A percentile compares a stretch with the other conserved stretches of the same genome.
phyloP scores from a whole-genome alignment of 2,329 filamentous ascomycete genomes.

The Rosellinia necatrix region DNA sequence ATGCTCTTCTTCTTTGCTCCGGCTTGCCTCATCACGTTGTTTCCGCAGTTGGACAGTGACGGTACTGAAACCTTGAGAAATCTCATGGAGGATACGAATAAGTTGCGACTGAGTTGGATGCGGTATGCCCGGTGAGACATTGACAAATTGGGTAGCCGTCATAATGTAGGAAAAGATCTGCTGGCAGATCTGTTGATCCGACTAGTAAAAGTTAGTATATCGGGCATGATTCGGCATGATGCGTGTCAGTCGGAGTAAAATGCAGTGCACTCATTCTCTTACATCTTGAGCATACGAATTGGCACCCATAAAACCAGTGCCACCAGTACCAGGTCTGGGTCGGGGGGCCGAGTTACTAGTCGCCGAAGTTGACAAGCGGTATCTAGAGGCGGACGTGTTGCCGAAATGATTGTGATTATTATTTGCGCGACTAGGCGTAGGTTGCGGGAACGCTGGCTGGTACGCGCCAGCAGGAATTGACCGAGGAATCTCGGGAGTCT shows the following conservation, averaged over 20 bases:
- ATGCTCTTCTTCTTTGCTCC: constrained; percentile 14
- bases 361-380: constrained; percentile 10
- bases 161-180: constrained; percentile 25
- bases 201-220: constrained; percentile 1
- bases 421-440: constrained; percentile 18
- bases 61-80: constrained; percentile 28
- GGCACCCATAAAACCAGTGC: constrained; percentile 2
- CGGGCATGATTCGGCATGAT: not conserved
- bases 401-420: constrained; percentile 8
- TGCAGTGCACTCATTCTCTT: not conserved
- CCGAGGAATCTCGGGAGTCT: constrained; percentile 23
- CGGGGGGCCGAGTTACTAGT: constrained; percentile 8
- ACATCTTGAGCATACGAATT: constrained; percentile 7
- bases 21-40: constrained; percentile 27
- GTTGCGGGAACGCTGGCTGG: constrained; percentile 5
- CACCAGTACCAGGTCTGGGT: constrained; percentile 2
- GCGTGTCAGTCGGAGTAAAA: not conserved
- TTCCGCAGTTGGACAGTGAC: constrained; percentile 18
- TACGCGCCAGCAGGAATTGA: constrained; percentile 25
- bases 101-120: constrained; percentile 23
- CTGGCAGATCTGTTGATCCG: constrained; percentile 8
- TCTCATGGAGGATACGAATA: constrained; percentile 27
- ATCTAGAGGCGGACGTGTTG: not conserved
- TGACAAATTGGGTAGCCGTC: constrained; percentile 30
- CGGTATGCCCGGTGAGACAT: constrained; percentile 29